These are phyloP conservation scores for Geoglossum cookeanum DNA, from an alignment of 2,329 filamentous ascomycete species.

Conservation along the genomic window DNA sequence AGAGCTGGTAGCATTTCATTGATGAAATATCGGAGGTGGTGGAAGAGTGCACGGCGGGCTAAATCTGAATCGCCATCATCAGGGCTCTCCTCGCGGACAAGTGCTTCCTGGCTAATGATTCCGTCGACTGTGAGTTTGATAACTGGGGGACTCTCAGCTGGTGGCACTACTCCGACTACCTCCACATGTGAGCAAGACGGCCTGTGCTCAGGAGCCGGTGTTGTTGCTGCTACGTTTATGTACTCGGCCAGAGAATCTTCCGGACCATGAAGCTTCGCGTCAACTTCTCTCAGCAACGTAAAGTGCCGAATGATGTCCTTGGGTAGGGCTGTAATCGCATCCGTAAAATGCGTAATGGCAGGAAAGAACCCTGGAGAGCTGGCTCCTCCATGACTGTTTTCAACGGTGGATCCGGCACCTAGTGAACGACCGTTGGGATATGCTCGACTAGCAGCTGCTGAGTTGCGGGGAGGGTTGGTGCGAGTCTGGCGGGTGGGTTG, in stretches of 20 bases:
- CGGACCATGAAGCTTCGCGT: constrained; percentile 83
- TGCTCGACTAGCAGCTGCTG: constrained; percentile 17
- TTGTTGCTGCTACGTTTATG: constrained; percentile 14
- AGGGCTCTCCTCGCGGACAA: background rate
- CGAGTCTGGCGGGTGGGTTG: constrained; percentile 47
- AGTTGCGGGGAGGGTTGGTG: constrained; percentile 41
- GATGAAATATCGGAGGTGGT: constrained; percentile 58
- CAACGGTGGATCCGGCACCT: constrained; percentile 13
- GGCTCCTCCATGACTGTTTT: constrained; percentile 4
- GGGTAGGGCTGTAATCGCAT: constrained; percentile 78
- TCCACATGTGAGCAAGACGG: background rate
- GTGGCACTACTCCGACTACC: background rate
- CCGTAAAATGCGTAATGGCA: constrained; percentile 59
- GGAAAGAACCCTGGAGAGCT: constrained; percentile 37
- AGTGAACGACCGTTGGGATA: constrained; percentile 23
- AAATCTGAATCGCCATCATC: constrained; percentile 31
- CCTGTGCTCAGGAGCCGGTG: constrained; percentile 4
- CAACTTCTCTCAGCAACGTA: constrained; percentile 88
- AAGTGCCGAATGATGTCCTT: constrained; percentile 93
- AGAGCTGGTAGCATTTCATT: constrained; percentile 74
- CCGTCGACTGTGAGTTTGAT: background rate
- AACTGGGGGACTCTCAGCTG: background rate
- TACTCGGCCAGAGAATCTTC: constrained; percentile 57
- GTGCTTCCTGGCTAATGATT: background rate
- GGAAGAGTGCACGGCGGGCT: constrained; percentile 53